Evolutionary conservation across 345 rosid genomes (phyloP).

Genomic region (Aquilaria yunnanensis): DNA sequence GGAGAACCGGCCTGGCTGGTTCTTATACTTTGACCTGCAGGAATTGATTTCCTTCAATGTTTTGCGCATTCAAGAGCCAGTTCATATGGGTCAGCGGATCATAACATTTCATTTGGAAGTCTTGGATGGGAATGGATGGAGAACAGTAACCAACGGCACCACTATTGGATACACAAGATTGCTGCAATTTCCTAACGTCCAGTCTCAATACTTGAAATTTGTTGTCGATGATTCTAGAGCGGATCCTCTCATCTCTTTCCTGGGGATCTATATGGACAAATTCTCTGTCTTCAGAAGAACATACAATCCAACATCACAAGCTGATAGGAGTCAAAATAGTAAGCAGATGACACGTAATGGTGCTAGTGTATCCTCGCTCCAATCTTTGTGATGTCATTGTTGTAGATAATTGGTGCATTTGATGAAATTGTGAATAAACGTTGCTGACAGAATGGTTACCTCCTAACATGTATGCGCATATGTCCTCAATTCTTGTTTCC

Average conservation of each 20-base stretch:
- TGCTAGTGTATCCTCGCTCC: no score
- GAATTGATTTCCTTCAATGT: constrained; percentile 59
- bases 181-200: constrained; percentile 41
- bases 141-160: constrained; percentile 45
- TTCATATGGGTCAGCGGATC: constrained; percentile 86
- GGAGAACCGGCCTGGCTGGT: constrained; percentile 49
- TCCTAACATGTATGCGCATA: no score
- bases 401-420: no score
- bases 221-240: constrained; percentile 56
- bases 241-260: constrained; percentile 67
- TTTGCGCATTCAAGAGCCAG: constrained; percentile 69
- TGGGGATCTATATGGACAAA: constrained; percentile 60
- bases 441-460: no score
- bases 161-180: constrained; percentile 77
- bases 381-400: no score
- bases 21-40: constrained; percentile 38
- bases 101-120: constrained; percentile 49
- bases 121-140: constrained; percentile 42
- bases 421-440: no score
- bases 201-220: constrained; percentile 46
- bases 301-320: not conserved
- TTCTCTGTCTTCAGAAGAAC: constrained; percentile 17
- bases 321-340: constrained; percentile 21
- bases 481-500: no score
- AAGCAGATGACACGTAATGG: constrained; percentile 3